These are phyloP conservation scores for Neofusicoccum parvum DNA, from an alignment of 2,329 filamentous ascomycete species.

Conservation along the genomic window DNA sequence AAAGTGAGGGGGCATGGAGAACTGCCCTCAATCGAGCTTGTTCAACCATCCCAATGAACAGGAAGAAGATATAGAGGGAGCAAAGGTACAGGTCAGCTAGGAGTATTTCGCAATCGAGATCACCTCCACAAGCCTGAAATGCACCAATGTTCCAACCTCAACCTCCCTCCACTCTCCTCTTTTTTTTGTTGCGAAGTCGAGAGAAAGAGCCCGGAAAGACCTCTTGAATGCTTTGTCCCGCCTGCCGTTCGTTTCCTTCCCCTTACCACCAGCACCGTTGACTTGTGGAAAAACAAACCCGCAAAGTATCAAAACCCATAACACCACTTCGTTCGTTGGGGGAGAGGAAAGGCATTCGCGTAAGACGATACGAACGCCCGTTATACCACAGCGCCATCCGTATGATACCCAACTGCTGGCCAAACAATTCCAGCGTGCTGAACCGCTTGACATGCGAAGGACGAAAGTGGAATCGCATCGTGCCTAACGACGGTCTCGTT, in stretches of 20 bases:
- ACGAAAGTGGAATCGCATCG: conserved; percentile 1
- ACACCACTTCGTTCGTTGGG: conserved; percentile 10
- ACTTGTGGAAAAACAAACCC: conserved; percentile 16
- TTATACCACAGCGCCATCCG: conserved; percentile 15
- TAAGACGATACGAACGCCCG: conserved; percentile 16
- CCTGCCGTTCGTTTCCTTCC: background rate
- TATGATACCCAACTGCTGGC: conserved; percentile 20
- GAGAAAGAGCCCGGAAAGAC: background rate
- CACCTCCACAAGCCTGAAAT: background rate
- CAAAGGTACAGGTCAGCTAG: background rate
- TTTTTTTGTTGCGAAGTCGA: background rate
- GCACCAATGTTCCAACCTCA: background rate
- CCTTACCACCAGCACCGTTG: conserved; percentile 4
- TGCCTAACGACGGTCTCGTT: conserved; percentile 26
- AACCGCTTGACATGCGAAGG: conserved; percentile 16
- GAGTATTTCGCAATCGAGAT: background rate
- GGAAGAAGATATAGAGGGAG: background rate
- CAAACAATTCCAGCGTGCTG: conserved; percentile 12
- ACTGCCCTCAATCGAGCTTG: background rate
- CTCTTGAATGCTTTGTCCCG: conserved; percentile 10
- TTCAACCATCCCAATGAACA: background rate
- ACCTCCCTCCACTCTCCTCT: background rate
- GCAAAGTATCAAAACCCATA: conserved; percentile 10
- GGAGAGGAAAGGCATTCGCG: conserved; percentile 7
- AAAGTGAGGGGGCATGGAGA: background rate